Evolutionary conservation across 345 rosid genomes (phyloP).

Genomic region (Corchorus capsularis): DNA sequence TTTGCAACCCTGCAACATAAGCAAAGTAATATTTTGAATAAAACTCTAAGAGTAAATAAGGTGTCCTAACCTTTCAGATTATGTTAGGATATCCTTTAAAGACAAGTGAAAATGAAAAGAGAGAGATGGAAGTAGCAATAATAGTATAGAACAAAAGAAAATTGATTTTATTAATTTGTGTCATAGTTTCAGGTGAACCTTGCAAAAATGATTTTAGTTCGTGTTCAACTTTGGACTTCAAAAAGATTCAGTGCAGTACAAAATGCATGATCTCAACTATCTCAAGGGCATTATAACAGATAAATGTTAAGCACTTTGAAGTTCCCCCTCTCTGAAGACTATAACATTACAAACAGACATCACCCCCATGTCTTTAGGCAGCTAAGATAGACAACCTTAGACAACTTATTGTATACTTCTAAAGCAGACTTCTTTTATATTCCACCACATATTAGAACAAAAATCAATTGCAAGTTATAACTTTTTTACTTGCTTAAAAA

Average conservation of each 20-base stretch:
- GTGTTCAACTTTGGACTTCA: not conserved
- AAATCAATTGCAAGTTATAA: no score
- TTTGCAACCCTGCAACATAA: slow-evolving; percentile 63
- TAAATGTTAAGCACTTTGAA: not conserved
- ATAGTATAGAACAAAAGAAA: not conserved
- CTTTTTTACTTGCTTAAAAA: no score
- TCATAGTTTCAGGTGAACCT: not conserved
- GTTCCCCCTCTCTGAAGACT: not conserved
- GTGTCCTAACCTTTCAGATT: no score
- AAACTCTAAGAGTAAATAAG: not conserved
- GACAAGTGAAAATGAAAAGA: not conserved
- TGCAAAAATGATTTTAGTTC: not conserved
- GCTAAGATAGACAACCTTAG: no score
- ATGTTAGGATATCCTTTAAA: not conserved
- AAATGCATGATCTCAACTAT: not conserved
- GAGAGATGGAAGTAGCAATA: not conserved
- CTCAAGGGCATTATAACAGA: not conserved
- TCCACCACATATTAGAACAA: no score
- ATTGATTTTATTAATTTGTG: not conserved
- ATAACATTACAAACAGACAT: not conserved
- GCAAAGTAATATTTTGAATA: not conserved
- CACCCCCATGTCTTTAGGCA: no score
- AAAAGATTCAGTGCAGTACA: not conserved
- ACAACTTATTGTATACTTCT: no score
- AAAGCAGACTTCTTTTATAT: no score